Conservation (phyloP, 352 stramenopile species). For the Sclerospora graminicola region DNA sequence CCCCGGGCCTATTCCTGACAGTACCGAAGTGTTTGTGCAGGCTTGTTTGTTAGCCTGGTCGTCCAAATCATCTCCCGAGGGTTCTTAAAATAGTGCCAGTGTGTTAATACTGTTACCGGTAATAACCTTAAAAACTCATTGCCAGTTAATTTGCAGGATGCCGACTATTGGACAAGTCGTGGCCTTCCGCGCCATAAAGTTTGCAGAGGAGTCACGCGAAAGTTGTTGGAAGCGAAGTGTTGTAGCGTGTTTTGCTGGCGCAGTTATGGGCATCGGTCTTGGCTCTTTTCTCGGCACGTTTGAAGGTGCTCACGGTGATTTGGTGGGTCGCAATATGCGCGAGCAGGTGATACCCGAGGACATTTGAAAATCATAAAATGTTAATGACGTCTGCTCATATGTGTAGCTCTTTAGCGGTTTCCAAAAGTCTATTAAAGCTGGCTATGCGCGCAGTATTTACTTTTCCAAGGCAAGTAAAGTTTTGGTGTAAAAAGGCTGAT, state of each 20-base stretch:
- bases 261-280: conserved; percentile 67
- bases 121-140: too few relatives aligned
- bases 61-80: too few relatives aligned
- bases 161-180: too few relatives aligned
- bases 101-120: too few relatives aligned
- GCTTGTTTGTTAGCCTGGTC: too few relatives aligned
- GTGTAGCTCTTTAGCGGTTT: conserved; percentile 76
- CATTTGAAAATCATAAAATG: too few relatives aligned
- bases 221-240: conserved; percentile 81
- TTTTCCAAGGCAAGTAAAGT: conserved; percentile 53
- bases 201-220: conserved; percentile 70
- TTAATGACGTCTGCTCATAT: background rate
- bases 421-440: conserved; percentile 66
- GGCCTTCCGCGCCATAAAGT: conserved; percentile 47
- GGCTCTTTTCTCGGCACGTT: conserved; percentile 84
- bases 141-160: too few relatives aligned
- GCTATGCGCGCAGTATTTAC: conserved; percentile 77
- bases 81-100: too few relatives aligned
- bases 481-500: background rate
- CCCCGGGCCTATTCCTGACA: too few relatives aligned
- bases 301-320: conserved; percentile 75
- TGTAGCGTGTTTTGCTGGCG: conserved; percentile 57
- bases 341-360: conserved; percentile 40
- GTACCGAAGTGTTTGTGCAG: too few relatives aligned
- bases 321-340: conserved; percentile 78